Evolutionary conservation across 108 stramenopile species (phyloP).

Genomic region (Schizochytrium sp.): DNA sequence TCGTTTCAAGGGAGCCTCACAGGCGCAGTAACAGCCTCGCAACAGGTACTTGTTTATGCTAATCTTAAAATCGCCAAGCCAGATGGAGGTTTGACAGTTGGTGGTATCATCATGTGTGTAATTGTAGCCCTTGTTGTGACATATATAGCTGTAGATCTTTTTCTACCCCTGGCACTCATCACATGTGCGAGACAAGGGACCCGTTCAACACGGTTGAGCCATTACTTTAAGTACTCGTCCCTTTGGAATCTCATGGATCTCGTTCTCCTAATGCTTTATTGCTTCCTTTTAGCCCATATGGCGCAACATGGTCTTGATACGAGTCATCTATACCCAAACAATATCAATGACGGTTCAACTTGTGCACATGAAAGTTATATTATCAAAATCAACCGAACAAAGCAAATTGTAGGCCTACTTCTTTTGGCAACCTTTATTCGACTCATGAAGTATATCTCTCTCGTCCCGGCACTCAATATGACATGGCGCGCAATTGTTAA

Average conservation of each 20-base stretch:
- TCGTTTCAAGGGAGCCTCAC: neutral
- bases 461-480: neutral
- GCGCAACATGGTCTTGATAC: neutral
- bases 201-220: neutral
- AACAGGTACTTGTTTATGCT: neutral
- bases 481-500: neutral
- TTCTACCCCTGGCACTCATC: neutral
- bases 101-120: neutral
- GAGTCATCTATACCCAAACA: neutral
- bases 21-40: neutral
- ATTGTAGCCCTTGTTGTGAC: neutral
- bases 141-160: neutral
- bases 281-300: neutral
- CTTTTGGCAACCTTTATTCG: neutral
- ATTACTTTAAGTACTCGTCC: neutral
- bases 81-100: neutral
- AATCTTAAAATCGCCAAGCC: neutral
- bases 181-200: neutral
- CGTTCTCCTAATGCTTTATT: constrained; percentile 16
- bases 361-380: constrained; percentile 16
- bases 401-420: neutral
- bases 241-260: constrained; percentile 5
- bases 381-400: neutral
- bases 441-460: constrained; percentile 41
- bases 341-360: neutral